phyloP scores from a whole-genome alignment of 768 basidiomycete species.

The Coprinellus aureogranulatus region DNA sequence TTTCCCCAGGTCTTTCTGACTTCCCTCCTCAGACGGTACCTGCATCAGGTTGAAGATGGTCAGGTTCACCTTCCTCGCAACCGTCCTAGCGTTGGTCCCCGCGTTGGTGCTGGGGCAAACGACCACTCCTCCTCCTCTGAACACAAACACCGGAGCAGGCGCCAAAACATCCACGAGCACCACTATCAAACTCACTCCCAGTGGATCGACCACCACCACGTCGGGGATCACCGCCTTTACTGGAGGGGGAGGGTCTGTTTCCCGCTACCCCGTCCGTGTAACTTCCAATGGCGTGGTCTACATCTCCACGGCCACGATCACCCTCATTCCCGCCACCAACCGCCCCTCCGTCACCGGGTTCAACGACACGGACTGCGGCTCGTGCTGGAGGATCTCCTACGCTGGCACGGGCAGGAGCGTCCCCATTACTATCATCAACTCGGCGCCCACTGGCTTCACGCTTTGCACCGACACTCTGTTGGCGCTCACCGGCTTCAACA shows the following conservation, averaged over 20 bases:
- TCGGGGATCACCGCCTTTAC: slow-evolving; percentile 4
- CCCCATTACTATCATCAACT: slow-evolving; percentile 52
- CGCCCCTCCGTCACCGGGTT: neutral
- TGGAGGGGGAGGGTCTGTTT: slow-evolving; percentile 2
- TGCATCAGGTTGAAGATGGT: slow-evolving; percentile 1
- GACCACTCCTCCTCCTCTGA: neutral
- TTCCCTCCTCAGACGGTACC: neutral
- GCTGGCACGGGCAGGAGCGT: slow-evolving; percentile 36
- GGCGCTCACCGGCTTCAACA: slow-evolving; percentile 41
- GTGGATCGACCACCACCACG: neutral
- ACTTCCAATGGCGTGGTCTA: slow-evolving; percentile 9
- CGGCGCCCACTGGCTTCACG: slow-evolving; percentile 42
- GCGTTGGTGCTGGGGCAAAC: neutral
- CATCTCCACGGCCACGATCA: slow-evolving; percentile 7
- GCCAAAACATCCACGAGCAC: neutral
- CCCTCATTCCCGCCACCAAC: slow-evolving; percentile 5
- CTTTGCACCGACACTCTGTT: slow-evolving; percentile 54
- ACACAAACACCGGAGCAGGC: slow-evolving; percentile 1
- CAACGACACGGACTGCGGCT: slow-evolving; percentile 52
- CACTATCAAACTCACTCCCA: neutral
- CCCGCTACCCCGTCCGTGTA: slow-evolving; percentile 4
- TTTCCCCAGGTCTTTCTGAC: neutral
- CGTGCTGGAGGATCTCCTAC: slow-evolving; percentile 54
- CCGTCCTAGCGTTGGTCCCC: neutral
- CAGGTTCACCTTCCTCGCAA: neutral